A percentile compares a stretch with the other conserved stretches of the same genome.
phyloP scores from a whole-genome alignment of 176 grass and related monocot species.

The Bolboschoenus planiculmis region DNA sequence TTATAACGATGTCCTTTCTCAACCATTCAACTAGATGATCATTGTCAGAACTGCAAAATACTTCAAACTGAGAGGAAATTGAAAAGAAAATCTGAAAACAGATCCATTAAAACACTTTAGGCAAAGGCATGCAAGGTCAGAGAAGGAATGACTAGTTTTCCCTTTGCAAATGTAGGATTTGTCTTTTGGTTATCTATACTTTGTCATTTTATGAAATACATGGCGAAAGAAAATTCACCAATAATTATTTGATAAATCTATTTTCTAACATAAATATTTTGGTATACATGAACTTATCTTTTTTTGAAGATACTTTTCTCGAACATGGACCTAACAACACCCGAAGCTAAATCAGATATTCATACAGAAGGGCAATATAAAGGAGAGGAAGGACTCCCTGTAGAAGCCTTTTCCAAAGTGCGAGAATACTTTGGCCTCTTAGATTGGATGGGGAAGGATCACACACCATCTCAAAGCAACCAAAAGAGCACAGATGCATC shows the following conservation, averaged over 20 bases:
- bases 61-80: slow-evolving; percentile 11
- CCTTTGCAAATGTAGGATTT: background rate
- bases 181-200: background rate
- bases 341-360: slow-evolving; percentile 48
- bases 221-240: background rate
- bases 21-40: background rate
- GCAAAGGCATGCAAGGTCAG: background rate
- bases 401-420: slow-evolving; percentile 87
- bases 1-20: background rate
- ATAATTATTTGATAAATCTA: background rate
- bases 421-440: slow-evolving; percentile 70
- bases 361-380: slow-evolving; percentile 32
- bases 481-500: slow-evolving; percentile 25
- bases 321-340: slow-evolving; percentile 59
- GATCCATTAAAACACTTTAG: background rate
- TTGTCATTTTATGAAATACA: background rate
- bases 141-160: background rate
- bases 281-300: slow-evolving; percentile 31
- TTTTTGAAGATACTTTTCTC: slow-evolving; percentile 86
- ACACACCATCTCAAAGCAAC: slow-evolving; percentile 27
- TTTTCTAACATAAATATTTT: slow-evolving; percentile 1
- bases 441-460: slow-evolving; percentile 58
- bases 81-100: slow-evolving; percentile 23
- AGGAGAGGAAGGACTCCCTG: slow-evolving; percentile 74
- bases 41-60: background rate